Percentiles rank a stretch among this genome's conserved stretches.
phyloP scores from a whole-genome alignment of 805 yeast species.

The Candida fluviatilis region DNA sequence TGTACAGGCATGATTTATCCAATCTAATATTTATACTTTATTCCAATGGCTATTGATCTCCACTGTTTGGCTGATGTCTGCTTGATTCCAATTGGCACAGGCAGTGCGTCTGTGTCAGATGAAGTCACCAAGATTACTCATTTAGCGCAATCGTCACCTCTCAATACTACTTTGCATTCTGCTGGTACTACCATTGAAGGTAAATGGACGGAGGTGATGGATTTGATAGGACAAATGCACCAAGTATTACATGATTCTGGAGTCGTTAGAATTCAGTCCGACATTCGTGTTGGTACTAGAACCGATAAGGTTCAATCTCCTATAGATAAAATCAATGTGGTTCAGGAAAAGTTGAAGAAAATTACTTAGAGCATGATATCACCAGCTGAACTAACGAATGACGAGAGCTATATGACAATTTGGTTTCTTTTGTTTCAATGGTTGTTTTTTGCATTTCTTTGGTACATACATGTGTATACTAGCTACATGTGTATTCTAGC shows the following conservation, averaged over 20 bases:
- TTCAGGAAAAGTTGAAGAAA: slow-evolving; percentile 43
- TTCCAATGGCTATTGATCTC: slow-evolving; percentile 36
- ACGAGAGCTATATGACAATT: too few relatives aligned
- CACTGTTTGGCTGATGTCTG: slow-evolving; percentile 84
- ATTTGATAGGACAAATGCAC: slow-evolving; percentile 73
- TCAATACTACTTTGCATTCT: slow-evolving; percentile 72
- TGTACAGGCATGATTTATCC: too few relatives aligned
- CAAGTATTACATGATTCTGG: slow-evolving; percentile 66
- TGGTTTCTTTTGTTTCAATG: too few relatives aligned
- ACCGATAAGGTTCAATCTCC: slow-evolving; percentile 71
- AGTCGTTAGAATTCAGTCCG: slow-evolving; percentile 76
- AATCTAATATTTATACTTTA: too few relatives aligned
- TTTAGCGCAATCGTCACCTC: slow-evolving; percentile 55
- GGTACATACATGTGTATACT: too few relatives aligned
- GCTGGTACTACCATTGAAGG: slow-evolving; percentile 94
- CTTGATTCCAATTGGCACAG: slow-evolving; percentile 82
- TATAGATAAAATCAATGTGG: slow-evolving; percentile 66
- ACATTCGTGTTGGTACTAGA: slow-evolving; percentile 83
- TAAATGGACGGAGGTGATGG: slow-evolving; percentile 88
- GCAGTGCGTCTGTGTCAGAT: slow-evolving; percentile 72
- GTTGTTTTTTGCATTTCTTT: too few relatives aligned
- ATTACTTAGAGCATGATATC: slow-evolving; percentile 3
- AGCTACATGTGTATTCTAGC: too few relatives aligned
- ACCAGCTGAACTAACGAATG: too few relatives aligned
- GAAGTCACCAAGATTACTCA: slow-evolving; percentile 71